Evolutionary conservation across 2,329 filamentous ascomycete genomes (phyloP).

Genomic region (Xylariales sp.): DNA sequence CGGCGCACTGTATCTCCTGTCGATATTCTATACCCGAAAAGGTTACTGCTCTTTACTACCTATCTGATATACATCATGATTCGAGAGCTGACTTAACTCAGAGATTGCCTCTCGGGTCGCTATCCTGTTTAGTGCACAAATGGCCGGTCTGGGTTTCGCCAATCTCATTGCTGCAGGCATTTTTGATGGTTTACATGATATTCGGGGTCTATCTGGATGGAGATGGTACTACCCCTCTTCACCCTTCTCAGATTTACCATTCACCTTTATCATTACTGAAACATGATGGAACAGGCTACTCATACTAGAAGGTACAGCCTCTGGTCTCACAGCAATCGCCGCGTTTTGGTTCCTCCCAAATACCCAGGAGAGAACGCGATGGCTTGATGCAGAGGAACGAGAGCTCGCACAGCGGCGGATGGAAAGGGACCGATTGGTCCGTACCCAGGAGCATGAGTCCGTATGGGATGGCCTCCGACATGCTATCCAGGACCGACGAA

Average conservation of each 20-base stretch:
- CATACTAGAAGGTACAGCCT: constrained; percentile 24
- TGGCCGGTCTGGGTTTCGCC: constrained; percentile 9
- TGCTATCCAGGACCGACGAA: constrained; percentile 40
- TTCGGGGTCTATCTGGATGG: constrained; percentile 27
- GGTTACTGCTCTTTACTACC: no score
- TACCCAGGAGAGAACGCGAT: constrained; percentile 31
- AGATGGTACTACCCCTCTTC: constrained; percentile 15
- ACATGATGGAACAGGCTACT: no score
- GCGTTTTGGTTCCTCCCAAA: constrained; percentile 30
- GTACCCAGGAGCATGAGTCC: constrained; percentile 24
- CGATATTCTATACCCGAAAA: constrained; percentile 44
- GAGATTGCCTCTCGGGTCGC: constrained; percentile 20
- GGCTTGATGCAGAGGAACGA: constrained; percentile 35
- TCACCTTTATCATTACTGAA: background rate
- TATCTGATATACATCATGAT: background rate
- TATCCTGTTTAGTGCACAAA: constrained; percentile 7
- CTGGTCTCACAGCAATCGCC: constrained; percentile 23
- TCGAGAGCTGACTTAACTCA: constrained; percentile 5
- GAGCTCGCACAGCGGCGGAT: constrained; percentile 9
- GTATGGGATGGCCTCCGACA: constrained; percentile 41
- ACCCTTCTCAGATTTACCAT: background rate
- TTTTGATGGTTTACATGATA: constrained; percentile 18
- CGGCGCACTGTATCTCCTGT: constrained; percentile 37
- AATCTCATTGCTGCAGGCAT: constrained; percentile 10
- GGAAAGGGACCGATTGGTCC: background rate